phyloP scores from a whole-genome alignment of 129 eudicot species.

The Chrysanthemum seticuspe region DNA sequence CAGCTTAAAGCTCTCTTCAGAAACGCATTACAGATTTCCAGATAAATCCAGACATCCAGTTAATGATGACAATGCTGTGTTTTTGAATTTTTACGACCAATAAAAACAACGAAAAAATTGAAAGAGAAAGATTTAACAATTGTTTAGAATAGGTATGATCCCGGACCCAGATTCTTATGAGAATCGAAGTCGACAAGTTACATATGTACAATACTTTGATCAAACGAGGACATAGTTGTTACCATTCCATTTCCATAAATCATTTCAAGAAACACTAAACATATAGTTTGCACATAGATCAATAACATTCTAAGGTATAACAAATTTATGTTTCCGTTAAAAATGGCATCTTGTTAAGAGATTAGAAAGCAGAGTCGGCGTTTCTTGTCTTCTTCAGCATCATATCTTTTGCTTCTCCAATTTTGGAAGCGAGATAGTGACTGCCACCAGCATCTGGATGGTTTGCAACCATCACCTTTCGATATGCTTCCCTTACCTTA shows the following conservation, averaged over 20 bases:
- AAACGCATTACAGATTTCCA: no score
- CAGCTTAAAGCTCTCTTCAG: no score
- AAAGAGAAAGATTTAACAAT: no score
- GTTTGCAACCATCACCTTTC: constrained; percentile 81
- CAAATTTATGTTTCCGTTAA: background rate
- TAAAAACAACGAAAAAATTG: no score
- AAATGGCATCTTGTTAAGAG: background rate
- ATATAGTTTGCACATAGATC: background rate
- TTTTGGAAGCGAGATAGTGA: constrained; percentile 79
- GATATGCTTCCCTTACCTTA: constrained; percentile 69
- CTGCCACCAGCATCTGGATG: constrained; percentile 84
- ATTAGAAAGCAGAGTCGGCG: constrained; percentile 44
- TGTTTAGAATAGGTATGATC: no score
- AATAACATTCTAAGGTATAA: constrained; percentile 7
- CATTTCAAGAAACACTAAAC: constrained; percentile 10
- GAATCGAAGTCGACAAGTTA: no score
- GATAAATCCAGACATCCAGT: no score
- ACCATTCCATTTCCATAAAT: constrained; percentile 2
- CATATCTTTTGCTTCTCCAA: constrained; percentile 72
- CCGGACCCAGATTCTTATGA: no score
- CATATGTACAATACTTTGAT: no score
- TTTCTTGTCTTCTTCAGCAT: constrained; percentile 50
- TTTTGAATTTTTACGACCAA: no score
- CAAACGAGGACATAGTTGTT: background rate
- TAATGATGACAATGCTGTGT: no score